Percentiles rank a stretch among this genome's conserved stretches.
Evolutionary conservation across 83 land plant species (phyloP).

Genomic region (Diphasiastrum complanatum): DNA sequence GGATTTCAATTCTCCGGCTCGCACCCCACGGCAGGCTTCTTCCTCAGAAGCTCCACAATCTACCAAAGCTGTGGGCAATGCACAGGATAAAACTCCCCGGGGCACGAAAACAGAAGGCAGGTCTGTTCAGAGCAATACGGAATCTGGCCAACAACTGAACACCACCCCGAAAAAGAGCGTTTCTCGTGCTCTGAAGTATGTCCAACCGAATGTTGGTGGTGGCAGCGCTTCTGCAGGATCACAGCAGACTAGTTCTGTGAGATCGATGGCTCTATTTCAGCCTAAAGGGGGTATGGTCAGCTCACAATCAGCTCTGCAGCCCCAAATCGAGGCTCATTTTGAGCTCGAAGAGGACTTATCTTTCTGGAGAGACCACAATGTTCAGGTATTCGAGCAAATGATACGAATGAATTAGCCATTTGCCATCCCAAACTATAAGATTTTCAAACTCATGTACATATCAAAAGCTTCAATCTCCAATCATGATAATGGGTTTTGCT

Average conservation of each 20-base stretch:
- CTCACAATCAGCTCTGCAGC: slow-evolving; percentile 22
- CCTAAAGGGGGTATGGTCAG: slow-evolving; percentile 21
- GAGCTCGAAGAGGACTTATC: slow-evolving; percentile 70
- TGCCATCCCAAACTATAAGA: too few species aligned
- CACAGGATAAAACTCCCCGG: too few species aligned
- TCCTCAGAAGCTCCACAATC: too few species aligned
- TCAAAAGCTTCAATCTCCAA: slow-evolving; percentile 3
- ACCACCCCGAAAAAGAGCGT: slow-evolving; percentile 23
- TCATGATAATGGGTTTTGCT: too few species aligned
- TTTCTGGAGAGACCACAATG: slow-evolving; percentile 85
- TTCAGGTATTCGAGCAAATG: slow-evolving; percentile 53
- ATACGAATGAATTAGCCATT: not conserved
- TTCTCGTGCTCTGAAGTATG: slow-evolving; percentile 25
- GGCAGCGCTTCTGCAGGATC: not conserved
- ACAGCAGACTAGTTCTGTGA: slow-evolving; percentile 11
- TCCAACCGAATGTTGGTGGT: not conserved
- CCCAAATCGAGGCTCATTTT: slow-evolving; percentile 28
- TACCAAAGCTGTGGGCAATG: too few species aligned
- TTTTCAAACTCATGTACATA: not conserved
- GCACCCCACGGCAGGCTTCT: too few species aligned
- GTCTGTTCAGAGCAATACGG: not conserved
- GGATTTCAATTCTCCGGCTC: too few species aligned
- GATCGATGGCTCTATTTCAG: slow-evolving; percentile 19
- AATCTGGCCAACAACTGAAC: not conserved
- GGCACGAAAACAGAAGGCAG: not conserved